Base-by-base conservation (phyloP, 352 stramenopile species). In the Phytopythium litorale region DNA sequence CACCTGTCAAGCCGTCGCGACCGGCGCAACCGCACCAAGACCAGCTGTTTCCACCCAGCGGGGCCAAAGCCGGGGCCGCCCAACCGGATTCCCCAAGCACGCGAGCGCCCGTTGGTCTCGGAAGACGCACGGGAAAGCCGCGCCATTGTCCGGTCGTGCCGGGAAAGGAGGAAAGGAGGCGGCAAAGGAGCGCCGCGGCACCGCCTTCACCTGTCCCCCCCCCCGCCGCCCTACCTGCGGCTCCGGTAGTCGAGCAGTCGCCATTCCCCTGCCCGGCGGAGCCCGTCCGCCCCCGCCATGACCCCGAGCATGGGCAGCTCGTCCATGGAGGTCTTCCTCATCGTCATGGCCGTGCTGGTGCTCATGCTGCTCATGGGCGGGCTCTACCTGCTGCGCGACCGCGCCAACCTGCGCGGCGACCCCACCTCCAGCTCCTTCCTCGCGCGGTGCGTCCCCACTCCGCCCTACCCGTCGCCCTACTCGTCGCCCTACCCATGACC, bases 311-410 rank as follows among this genome's bases (percentile, higher is more conserved):
- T 62, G 13, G 56, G 33, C 43, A 48, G 56, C 28, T 62, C 65
- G 33, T 78, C 70, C 46, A 89, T 92, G 78, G 79, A 84, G 56
- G 68, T 90, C 46, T 74, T 92, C 62, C 75, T 92, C 42, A 77
- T 78, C 35, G 75, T 92, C 67, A 76, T 92, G 68, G 70, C 80
- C 18, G 60, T 87, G 46, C 79, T 88, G 56, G 71, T 92, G 57
- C 64, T 92, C 63, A 71, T 90, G 56, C 69, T 92, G 46, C 74
- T 92, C 30, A 62, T 81, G 33, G 80, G 80, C 35, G 80, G 78
- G 0, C 67, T 89, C 40, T 92, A 87, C 63, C 72, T 92, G 62
- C 64, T 92, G 30, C 80, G 79, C 52, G 76, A 82, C 38, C 83
- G 75, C 32, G 64, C 74, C 30, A 65, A 72, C 48, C 37, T 77